phyloP scores from a whole-genome alignment of 2,329 filamentous ascomycete species.

The Epichloe typhina region DNA sequence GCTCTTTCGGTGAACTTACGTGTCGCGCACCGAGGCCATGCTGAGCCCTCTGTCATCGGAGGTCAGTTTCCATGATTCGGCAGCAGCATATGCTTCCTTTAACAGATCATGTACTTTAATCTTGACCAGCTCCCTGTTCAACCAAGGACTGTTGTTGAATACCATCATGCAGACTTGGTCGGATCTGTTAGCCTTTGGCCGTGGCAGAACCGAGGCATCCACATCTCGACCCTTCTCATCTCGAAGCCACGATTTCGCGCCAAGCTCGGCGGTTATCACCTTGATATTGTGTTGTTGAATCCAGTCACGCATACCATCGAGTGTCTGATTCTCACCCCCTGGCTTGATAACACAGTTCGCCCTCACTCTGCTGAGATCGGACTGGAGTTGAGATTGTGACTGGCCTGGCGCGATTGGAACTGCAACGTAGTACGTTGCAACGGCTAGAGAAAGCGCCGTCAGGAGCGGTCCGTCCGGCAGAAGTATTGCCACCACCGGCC shows the following conservation, averaged over 20 bases:
- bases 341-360: conserved; percentile 2
- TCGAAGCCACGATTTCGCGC: neutral
- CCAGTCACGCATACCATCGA: neutral
- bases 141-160: conserved; percentile 3
- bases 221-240: neutral
- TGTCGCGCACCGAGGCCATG: conserved; percentile 3
- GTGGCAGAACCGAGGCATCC: neutral
- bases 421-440: conserved; percentile 9
- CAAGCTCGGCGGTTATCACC: neutral
- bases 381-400: conserved; percentile 8
- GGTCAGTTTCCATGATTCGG: conserved; percentile 1
- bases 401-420: conserved; percentile 9
- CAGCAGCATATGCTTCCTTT: neutral
- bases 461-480: conserved; percentile 10
- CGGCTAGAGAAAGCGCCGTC: conserved; percentile 10
- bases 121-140: neutral
- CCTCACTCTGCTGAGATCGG: conserved; percentile 5
- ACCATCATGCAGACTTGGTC: conserved; percentile 1
- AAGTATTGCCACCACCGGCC: conserved; percentile 6
- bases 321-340: neutral
- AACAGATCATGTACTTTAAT: conserved; percentile 2
- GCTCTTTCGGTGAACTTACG: neutral
- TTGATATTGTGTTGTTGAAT: neutral
- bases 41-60: conserved; percentile 2
- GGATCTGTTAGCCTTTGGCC: conserved; percentile 1